Conservation (phyloP, 352 stramenopile species). For the Phytophthora foliorum region DNA sequence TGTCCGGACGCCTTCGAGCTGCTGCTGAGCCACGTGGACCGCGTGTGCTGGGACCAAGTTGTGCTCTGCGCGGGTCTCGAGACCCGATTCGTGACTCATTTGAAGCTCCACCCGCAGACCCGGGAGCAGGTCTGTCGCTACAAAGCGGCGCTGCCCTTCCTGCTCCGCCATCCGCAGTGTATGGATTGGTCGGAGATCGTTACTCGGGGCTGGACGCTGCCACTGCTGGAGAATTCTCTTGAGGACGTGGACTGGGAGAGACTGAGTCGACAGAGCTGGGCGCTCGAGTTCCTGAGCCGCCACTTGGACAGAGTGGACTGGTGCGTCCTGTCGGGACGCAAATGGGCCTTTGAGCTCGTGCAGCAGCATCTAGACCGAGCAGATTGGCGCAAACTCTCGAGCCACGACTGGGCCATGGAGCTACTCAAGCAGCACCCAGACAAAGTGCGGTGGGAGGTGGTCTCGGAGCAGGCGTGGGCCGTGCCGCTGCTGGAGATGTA, state of each 20-base stretch:
- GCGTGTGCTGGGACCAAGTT: conserved; percentile 3
- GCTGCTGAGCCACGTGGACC: not conserved
- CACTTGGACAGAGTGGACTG: conserved; percentile 1
- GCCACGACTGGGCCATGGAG: too few relatives aligned
- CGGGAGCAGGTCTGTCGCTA: not conserved
- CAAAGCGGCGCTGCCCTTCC: conserved; percentile 1
- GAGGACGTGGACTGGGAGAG: not conserved
- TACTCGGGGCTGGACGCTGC: not conserved
- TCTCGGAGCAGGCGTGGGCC: too few relatives aligned
- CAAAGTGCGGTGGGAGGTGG: too few relatives aligned
- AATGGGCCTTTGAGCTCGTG: not conserved
- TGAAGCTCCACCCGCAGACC: not conserved
- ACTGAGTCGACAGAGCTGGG: conserved; percentile 1
- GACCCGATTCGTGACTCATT: not conserved
- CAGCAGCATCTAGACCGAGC: too few relatives aligned
- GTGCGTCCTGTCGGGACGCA: not conserved
- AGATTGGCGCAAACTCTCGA: too few relatives aligned
- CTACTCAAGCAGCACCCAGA: too few relatives aligned
- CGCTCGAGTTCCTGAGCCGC: not conserved
- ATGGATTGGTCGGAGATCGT: conserved; percentile 1
- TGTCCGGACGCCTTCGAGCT: not conserved
- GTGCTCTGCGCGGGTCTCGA: not conserved
- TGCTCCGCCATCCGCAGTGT: not conserved
- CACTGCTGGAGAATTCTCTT: not conserved
- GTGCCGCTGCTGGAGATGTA: too few relatives aligned